Percentiles rank a stretch among this genome's conserved stretches.
Conservation (phyloP, 768 basidiomycete species). For the Phlegmacium glaucopus region DNA sequence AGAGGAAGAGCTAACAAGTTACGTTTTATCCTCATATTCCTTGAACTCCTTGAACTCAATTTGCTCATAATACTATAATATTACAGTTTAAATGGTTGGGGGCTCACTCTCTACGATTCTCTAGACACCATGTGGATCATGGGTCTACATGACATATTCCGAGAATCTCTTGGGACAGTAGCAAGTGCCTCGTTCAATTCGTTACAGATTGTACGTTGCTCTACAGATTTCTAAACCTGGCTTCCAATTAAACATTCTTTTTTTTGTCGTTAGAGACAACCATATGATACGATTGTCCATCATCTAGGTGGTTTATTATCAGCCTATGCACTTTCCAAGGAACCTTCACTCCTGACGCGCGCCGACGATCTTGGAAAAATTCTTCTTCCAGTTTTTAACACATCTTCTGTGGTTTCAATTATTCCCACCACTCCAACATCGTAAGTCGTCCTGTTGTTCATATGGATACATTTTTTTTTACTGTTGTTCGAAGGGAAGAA, state of each 20-base stretch:
- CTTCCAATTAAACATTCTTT: background rate
- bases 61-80: background rate
- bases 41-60: background rate
- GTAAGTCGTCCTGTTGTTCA: slow-evolving; percentile 28
- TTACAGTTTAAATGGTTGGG: slow-evolving; percentile 71
- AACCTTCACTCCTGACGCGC: slow-evolving; percentile 56
- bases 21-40: slow-evolving; percentile 19
- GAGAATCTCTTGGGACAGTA: slow-evolving; percentile 51
- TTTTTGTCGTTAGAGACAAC: slow-evolving; percentile 11
- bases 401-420: slow-evolving; percentile 64
- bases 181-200: slow-evolving; percentile 46
- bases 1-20: slow-evolving; percentile 55
- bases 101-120: slow-evolving; percentile 69
- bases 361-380: slow-evolving; percentile 72
- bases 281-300: slow-evolving; percentile 82
- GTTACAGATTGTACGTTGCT: slow-evolving; percentile 4
- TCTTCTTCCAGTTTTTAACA: slow-evolving; percentile 70
- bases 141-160: slow-evolving; percentile 65
- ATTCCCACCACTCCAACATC: slow-evolving; percentile 62
- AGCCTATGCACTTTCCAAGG: slow-evolving; percentile 70
- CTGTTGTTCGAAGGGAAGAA: slow-evolving; percentile 28
- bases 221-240: background rate
- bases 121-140: slow-evolving; percentile 84
- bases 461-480: background rate
- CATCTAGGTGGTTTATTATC: slow-evolving; percentile 82